Percentiles rank a stretch among this genome's conserved stretches.
Conservation (phyloP, 306 rosid species). For the Trifolium repens region DNA sequence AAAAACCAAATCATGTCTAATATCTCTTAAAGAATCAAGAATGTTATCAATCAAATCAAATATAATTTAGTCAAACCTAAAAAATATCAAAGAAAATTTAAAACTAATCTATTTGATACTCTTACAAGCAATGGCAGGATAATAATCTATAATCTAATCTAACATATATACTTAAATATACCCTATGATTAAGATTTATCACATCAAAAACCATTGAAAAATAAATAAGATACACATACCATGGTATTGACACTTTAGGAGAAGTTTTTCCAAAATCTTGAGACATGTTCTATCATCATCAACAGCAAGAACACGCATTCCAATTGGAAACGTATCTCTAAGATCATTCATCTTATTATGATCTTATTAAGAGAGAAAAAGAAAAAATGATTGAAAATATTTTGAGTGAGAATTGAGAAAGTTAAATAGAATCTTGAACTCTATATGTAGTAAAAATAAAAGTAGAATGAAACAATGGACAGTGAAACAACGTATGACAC, state of each 20-base stretch:
- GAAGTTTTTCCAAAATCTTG: constrained; percentile 68
- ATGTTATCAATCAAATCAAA: not conserved
- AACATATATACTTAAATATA: constrained; percentile 2
- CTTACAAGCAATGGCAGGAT: not conserved
- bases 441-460: not conserved
- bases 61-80: not conserved
- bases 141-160: constrained; percentile 10
- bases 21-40: not conserved
- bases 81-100: not conserved
- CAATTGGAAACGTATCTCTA: constrained; percentile 72
- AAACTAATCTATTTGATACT: constrained; percentile 7
- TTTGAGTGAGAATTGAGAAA: constrained; percentile 17
- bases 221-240: constrained; percentile 47
- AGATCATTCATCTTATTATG: constrained; percentile 49
- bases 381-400: too few species aligned
- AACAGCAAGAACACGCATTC: constrained; percentile 95
- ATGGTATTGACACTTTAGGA: constrained; percentile 81
- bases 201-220: constrained; percentile 2
- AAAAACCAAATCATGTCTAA: constrained; percentile 15
- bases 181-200: constrained; percentile 6
- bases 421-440: constrained; percentile 49
- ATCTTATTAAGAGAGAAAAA: too few species aligned
- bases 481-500: not conserved
- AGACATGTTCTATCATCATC: constrained; percentile 92
- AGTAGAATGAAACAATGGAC: not conserved